phyloP scores from a whole-genome alignment of 176 grass and related monocot genomes.

The Pontederia paniculata region DNA sequence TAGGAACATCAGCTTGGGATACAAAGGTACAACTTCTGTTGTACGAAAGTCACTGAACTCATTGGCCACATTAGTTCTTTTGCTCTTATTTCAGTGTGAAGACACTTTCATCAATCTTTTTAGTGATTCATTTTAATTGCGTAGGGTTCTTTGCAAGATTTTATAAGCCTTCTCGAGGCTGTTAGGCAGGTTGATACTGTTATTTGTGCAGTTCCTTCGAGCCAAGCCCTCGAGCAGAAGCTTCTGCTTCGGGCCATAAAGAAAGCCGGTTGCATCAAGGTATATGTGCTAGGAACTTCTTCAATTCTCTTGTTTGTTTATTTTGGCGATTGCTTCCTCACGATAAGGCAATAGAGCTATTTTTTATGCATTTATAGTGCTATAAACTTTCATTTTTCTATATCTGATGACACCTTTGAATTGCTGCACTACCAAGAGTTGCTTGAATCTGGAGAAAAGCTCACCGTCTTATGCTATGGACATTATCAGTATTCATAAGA shows the following conservation, averaged over 20 bases:
- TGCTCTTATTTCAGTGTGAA: not conserved
- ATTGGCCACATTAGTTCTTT: not conserved
- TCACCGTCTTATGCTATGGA: not conserved
- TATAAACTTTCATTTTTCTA: not conserved
- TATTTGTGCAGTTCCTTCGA: slow-evolving; percentile 67
- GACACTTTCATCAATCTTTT: not conserved
- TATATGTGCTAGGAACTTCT: slow-evolving; percentile 1
- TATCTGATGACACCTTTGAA: no score
- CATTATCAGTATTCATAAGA: not conserved
- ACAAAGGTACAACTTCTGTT: no score
- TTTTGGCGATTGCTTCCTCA: no score
- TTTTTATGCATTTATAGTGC: no score
- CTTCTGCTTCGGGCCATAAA: slow-evolving; percentile 67
- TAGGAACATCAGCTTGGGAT: no score
- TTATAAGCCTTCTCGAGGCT: slow-evolving; percentile 48
- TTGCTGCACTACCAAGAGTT: no score
- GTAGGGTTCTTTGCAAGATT: slow-evolving; percentile 69
- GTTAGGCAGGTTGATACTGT: slow-evolving; percentile 69
- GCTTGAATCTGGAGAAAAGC: no score
- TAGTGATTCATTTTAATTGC: not conserved
- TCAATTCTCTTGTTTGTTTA: no score
- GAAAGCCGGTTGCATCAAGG: slow-evolving; percentile 77
- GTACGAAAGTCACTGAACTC: no score
- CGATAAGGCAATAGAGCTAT: no score
- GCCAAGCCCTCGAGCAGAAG: slow-evolving; percentile 59